These are phyloP conservation scores for Magnolia kwangsiensis DNA, from an alignment of 164 flowering plant species.

Conservation along the genomic window DNA sequence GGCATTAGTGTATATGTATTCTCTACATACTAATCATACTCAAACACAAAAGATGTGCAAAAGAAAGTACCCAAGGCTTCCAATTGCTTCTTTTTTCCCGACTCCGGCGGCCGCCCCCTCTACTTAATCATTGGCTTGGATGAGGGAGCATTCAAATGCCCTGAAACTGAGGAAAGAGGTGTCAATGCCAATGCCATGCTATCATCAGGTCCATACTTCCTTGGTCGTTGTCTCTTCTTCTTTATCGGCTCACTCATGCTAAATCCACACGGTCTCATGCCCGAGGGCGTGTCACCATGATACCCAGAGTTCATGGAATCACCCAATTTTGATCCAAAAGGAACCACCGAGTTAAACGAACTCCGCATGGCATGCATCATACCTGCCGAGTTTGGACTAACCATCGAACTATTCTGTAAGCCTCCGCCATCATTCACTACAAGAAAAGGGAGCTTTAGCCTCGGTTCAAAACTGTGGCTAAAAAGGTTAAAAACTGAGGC, in stretches of 20 bases:
- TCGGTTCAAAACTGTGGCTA: no score
- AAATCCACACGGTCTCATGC: constrained; percentile 24
- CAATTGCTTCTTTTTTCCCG: constrained; percentile 65
- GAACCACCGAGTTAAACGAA: constrained; percentile 32
- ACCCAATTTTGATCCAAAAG: constrained; percentile 23
- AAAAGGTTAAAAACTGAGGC: no score
- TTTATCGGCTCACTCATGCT: constrained; percentile 40
- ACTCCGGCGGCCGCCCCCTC: constrained; percentile 79
- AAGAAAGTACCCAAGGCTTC: constrained; percentile 61
- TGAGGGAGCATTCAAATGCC: neutral
- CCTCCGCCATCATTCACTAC: no score
- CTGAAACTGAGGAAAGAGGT: constrained; percentile 28
- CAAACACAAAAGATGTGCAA: neutral
- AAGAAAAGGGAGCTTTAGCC: no score
- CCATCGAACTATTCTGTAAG: no score
- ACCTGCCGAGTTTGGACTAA: no score
- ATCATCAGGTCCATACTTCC: constrained; percentile 68
- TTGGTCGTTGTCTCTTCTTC: constrained; percentile 81
- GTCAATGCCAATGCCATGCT: constrained; percentile 57
- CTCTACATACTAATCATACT: neutral
- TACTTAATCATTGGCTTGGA: constrained; percentile 43
- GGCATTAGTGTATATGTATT: no score
- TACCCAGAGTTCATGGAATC: constrained; percentile 28
- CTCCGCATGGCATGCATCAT: no score
- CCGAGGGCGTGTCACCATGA: constrained; percentile 29